phyloP scores from a whole-genome alignment of 2,329 filamentous ascomycete species.

The Alternaria viburni region DNA sequence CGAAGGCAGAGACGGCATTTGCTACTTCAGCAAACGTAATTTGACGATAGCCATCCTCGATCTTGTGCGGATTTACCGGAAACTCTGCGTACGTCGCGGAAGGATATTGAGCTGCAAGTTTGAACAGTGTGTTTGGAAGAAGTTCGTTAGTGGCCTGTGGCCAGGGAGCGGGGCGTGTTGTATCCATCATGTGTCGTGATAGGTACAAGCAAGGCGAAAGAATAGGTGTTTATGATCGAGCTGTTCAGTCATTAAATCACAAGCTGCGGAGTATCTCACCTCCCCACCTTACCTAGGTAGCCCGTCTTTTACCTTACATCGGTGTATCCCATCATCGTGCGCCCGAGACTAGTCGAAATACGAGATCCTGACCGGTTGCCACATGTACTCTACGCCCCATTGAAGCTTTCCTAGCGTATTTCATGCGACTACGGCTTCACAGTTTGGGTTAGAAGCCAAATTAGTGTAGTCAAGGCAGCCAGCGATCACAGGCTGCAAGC shows the following conservation, averaged over 20 bases:
- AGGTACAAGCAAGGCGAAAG: not conserved
- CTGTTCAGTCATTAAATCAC: not conserved
- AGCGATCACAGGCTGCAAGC: not conserved
- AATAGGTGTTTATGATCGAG: not conserved
- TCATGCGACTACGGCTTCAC: not conserved
- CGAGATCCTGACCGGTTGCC: not conserved
- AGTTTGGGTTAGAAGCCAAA: not conserved
- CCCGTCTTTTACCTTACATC: not conserved
- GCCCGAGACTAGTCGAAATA: not conserved
- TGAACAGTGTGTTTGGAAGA: constrained; percentile 13
- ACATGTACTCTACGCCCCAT: not conserved
- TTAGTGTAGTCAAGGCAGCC: not conserved
- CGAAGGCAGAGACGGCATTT: constrained; percentile 34
- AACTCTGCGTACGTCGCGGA: constrained; percentile 10
- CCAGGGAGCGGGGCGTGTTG: constrained; percentile 7
- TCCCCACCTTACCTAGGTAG: not conserved
- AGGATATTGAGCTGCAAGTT: constrained; percentile 1
- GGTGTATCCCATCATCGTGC: not conserved
- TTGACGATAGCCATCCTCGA: constrained; percentile 34
- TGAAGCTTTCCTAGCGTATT: not conserved
- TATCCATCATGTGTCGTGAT: not conserved
- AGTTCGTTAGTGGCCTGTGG: constrained; percentile 6
- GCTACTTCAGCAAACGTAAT: constrained; percentile 32
- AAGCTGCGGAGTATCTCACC: not conserved
- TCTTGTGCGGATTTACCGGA: not conserved